Conservation (phyloP, 2,329 filamentous ascomycete species). For the Chrysoporthe cubensis region DNA sequence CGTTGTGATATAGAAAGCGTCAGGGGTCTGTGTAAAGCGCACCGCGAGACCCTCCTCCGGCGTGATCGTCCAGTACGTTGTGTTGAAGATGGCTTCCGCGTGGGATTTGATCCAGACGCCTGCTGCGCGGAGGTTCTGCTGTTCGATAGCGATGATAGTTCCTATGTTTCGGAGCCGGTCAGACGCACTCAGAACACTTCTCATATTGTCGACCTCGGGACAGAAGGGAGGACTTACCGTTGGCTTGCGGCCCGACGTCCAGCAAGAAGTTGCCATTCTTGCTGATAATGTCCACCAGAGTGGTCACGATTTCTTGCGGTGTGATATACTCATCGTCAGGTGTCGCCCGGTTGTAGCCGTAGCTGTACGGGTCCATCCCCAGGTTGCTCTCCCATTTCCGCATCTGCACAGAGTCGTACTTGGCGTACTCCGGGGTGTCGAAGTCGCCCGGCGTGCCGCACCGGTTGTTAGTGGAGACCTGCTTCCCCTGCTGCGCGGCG, state of each 20-base stretch:
- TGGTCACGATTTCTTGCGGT: slow-evolving; percentile 32
- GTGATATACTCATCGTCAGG: slow-evolving; percentile 32
- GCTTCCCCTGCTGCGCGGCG: slow-evolving; percentile 33
- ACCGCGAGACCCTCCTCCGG: slow-evolving; percentile 48
- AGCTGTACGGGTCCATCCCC: slow-evolving; percentile 32
- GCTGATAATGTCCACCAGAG: slow-evolving; percentile 36
- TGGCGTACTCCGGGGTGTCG: slow-evolving; percentile 32
- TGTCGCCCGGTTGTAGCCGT: slow-evolving; percentile 31
- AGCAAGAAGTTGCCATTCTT: slow-evolving; percentile 39
- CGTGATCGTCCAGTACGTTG: slow-evolving; percentile 55
- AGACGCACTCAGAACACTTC: not conserved
- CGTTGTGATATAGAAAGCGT: slow-evolving; percentile 57
- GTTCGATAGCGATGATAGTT: slow-evolving; percentile 29
- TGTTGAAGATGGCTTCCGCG: slow-evolving; percentile 60
- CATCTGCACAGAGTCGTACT: slow-evolving; percentile 22
- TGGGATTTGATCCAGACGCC: slow-evolving; percentile 59
- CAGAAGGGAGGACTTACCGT: slow-evolving; percentile 13
- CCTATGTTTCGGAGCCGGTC: not conserved
- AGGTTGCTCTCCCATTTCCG: slow-evolving; percentile 32
- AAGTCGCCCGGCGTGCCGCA: slow-evolving; percentile 29
- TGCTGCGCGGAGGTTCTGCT: slow-evolving; percentile 51
- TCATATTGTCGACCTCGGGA: not conserved
- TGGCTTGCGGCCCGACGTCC: slow-evolving; percentile 34
- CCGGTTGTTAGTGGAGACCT: slow-evolving; percentile 27
- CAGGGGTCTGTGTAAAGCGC: slow-evolving; percentile 54